Conservation (phyloP, 805 yeast species). For the Candida taoyuanica region DNA sequence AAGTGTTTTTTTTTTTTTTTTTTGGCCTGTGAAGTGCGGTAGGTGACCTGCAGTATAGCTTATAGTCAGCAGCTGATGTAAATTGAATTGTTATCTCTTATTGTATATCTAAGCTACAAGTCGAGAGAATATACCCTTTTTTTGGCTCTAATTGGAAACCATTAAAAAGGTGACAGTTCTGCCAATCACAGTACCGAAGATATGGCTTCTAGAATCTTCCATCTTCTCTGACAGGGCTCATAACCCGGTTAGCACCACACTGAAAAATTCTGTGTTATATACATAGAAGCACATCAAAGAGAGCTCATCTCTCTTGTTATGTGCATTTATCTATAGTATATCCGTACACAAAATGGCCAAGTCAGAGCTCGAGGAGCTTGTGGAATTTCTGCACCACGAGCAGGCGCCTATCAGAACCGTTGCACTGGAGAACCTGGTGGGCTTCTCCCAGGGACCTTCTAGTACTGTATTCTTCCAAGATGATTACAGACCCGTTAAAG, state of each 20-base stretch:
- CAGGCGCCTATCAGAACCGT: conserved; percentile 76
- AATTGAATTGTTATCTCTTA: too few relatives aligned
- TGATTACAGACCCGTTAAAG: conserved; percentile 64
- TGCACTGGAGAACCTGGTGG: conserved; percentile 80
- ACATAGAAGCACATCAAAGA: conserved; percentile 1
- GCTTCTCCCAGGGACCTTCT: conserved; percentile 69
- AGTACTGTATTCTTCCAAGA: conserved; percentile 64
- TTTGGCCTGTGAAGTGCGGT: too few relatives aligned
- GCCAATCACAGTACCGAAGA: neutral
- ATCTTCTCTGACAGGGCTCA: neutral
- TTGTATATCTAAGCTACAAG: too few relatives aligned
- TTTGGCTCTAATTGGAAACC: too few relatives aligned
- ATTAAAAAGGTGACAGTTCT: too few relatives aligned
- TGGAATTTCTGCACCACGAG: conserved; percentile 75
- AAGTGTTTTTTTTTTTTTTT: too few relatives aligned
- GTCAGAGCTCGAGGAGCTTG: conserved; percentile 49
- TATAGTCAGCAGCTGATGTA: too few relatives aligned
- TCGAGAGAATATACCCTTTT: too few relatives aligned
- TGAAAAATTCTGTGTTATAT: conserved; percentile 7
- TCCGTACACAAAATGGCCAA: conserved; percentile 19
- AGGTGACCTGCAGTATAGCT: too few relatives aligned
- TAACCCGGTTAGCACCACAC: conserved; percentile 9
- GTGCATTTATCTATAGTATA: too few relatives aligned
- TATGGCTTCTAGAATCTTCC: conserved; percentile 5
- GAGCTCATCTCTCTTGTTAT: neutral